These are phyloP conservation scores for Saturnispora silvae DNA, from an alignment of 805 yeast species.

Conservation along the genomic window DNA sequence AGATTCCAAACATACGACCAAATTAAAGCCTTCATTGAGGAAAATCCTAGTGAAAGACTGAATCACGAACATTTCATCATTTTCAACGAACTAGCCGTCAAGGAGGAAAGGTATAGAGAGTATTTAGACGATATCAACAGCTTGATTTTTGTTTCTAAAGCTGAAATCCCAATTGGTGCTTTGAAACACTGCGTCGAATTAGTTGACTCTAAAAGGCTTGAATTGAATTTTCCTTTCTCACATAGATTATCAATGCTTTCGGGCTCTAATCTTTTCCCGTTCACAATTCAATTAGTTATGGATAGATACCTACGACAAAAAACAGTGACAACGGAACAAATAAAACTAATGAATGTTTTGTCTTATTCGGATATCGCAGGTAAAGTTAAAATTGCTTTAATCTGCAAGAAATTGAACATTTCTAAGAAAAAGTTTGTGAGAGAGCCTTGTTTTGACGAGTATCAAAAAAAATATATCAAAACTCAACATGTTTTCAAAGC, in stretches of 20 bases:
- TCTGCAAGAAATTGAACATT: neutral
- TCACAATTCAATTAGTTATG: neutral
- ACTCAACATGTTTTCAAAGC: conserved; percentile 5
- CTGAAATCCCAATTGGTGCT: conserved; percentile 8
- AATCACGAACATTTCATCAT: conserved; percentile 5
- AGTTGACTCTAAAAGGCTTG: neutral
- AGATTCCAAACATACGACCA: neutral
- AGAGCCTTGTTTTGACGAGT: neutral
- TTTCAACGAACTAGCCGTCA: conserved; percentile 5
- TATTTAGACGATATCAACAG: conserved; percentile 5
- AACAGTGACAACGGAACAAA: neutral
- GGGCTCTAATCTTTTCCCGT: conserved; percentile 3
- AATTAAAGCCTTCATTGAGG: neutral
- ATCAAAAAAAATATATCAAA: neutral
- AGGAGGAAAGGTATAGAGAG: conserved; percentile 9
- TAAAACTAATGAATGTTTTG: neutral
- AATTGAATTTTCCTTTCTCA: conserved; percentile 2
- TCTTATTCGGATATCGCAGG: neutral
- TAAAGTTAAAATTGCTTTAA: neutral
- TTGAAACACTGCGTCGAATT: neutral
- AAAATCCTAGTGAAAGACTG: conserved; percentile 1
- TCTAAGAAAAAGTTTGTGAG: neutral
- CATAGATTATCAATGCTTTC: neutral
- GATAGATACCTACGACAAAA: neutral
- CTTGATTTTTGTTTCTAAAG: conserved; percentile 3